Conservation (phyloP, 441 rosid genomes). For the Metrosideros polymorpha region DNA sequence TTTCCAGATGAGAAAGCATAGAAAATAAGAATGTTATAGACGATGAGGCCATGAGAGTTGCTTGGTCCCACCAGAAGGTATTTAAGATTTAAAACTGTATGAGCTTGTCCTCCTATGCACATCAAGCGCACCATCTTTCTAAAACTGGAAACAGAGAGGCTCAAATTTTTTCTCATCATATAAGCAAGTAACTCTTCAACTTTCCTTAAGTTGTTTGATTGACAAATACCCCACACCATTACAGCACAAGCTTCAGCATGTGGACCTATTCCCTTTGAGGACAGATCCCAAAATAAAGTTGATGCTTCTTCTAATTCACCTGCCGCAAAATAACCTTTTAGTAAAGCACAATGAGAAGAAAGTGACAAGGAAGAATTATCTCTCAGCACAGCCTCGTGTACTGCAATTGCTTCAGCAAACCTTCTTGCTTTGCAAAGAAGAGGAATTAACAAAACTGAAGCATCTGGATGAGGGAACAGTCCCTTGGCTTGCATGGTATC, state of each 20-base stretch:
- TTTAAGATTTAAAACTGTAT: conserved; percentile 36
- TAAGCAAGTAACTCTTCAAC: conserved; percentile 31
- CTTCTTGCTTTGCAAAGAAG: conserved; percentile 28
- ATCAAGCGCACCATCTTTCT: conserved; percentile 31
- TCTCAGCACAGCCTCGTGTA: conserved; percentile 20
- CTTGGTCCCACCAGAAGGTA: conserved; percentile 32
- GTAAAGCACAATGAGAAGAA: conserved; percentile 24
- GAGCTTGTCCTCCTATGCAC: conserved; percentile 34
- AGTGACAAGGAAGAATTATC: conserved; percentile 15
- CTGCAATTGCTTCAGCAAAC: conserved; percentile 21
- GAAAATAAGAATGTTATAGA: conserved; percentile 52
- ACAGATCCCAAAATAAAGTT: conserved; percentile 20
- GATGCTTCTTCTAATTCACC: conserved; percentile 45
- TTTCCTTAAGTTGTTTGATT: conserved; percentile 26
- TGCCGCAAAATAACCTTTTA: conserved; percentile 34
- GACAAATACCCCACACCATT: conserved; percentile 43
- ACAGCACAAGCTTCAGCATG: conserved; percentile 23
- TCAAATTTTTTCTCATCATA: conserved; percentile 31
- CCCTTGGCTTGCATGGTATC: conserved; percentile 27
- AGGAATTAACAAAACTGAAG: conserved; percentile 40
- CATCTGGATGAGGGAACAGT: conserved; percentile 21
- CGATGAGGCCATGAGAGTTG: conserved; percentile 10
- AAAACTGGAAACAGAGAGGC: conserved; percentile 38
- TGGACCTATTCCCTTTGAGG: conserved; percentile 22
- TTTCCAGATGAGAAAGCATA: conserved; percentile 34